Conservation (phyloP, 192 early-diverging fungal species). For the Globomyces pollinis-pini region DNA sequence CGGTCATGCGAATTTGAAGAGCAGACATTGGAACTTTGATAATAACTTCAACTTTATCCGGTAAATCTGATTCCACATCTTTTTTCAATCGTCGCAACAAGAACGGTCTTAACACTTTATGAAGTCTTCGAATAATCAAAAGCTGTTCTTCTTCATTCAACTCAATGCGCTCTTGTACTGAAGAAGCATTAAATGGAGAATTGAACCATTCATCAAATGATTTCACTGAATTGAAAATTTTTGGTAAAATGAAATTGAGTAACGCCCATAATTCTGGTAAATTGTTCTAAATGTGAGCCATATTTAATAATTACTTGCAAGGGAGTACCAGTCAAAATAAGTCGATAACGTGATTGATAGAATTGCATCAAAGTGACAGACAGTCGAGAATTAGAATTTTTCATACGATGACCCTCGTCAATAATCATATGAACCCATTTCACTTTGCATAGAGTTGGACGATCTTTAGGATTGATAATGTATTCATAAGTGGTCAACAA, state of each 20-base stretch:
- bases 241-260: constrained; percentile 92
- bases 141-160: constrained; percentile 98
- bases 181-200: constrained; percentile 73
- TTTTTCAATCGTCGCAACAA: constrained; percentile 92
- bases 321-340: constrained; percentile 98
- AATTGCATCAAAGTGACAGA: constrained; percentile 77
- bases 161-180: constrained; percentile 76
- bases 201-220: constrained; percentile 99
- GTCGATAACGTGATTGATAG: constrained; percentile 82
- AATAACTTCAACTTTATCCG: constrained; percentile 93
- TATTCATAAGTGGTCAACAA: constrained; percentile 96
- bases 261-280: constrained; percentile 94
- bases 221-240: constrained; percentile 93
- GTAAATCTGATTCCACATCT: constrained; percentile 96
- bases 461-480: constrained; percentile 78
- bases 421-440: constrained; percentile 99
- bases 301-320: constrained; percentile 35
- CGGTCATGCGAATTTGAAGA: constrained; percentile 75
- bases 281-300: constrained; percentile 89
- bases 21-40: constrained; percentile 87
- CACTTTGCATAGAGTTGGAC: constrained; percentile 70
- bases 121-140: constrained; percentile 90
- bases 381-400: constrained; percentile 86
- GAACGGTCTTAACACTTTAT: constrained; percentile 97
- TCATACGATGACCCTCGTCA: constrained; percentile 99